A percentile compares a stretch with the other conserved stretches of the same genome.
These are phyloP conservation scores for Luzula sylvatica DNA, from an alignment of 176 grass and related monocot genomes.

Conservation along the genomic window DNA sequence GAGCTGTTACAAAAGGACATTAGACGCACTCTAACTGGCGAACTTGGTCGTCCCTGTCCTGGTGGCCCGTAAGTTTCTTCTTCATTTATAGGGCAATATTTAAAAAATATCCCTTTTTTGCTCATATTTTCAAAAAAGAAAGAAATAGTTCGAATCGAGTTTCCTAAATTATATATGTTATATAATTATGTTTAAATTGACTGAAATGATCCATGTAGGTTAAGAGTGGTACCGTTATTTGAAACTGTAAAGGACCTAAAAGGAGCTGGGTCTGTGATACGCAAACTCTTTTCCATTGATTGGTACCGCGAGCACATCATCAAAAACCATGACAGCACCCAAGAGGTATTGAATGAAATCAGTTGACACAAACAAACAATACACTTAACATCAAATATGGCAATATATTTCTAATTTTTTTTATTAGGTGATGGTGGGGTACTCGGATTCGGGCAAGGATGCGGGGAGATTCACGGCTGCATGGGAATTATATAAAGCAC, in stretches of 20 bases:
- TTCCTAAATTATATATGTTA: too few species aligned
- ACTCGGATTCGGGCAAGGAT: constrained; percentile 84
- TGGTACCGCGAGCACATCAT: constrained; percentile 76
- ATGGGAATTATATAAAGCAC: constrained; percentile 75
- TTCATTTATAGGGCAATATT: too few species aligned
- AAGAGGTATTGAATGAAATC: constrained; percentile 70
- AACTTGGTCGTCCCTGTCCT: constrained; percentile 63
- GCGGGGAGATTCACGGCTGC: constrained; percentile 63
- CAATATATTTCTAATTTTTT: too few species aligned
- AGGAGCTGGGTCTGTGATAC: constrained; percentile 57
- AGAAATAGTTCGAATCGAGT: too few species aligned
- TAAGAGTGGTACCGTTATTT: constrained; percentile 74
- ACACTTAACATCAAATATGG: neutral
- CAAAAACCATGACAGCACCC: constrained; percentile 64
- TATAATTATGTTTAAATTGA: too few species aligned
- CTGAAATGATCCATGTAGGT: too few species aligned
- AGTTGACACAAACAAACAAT: neutral
- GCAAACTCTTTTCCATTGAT: constrained; percentile 64
- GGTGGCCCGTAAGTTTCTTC: constrained; percentile 91
- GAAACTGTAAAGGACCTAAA: constrained; percentile 74
- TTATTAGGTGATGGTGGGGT: constrained; percentile 80
- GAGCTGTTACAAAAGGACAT: constrained; percentile 79
- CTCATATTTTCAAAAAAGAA: too few species aligned
- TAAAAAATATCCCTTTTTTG: too few species aligned
- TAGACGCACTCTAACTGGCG: constrained; percentile 55